These are phyloP conservation scores for Ilex paraguariensis DNA, from an alignment of 305 asterid species.

Conservation along the genomic window DNA sequence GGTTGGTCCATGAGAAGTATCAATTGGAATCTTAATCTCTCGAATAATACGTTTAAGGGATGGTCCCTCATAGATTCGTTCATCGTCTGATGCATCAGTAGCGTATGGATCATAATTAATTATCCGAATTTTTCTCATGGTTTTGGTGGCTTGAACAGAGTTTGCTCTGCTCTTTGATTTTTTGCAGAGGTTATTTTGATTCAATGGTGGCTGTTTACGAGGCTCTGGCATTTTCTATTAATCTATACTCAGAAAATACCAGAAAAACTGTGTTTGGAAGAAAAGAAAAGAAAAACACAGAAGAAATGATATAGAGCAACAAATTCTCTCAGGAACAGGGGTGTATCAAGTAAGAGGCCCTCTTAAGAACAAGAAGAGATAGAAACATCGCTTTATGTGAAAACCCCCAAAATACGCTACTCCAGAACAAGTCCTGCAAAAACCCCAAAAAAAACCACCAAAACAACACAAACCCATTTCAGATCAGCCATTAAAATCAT, in stretches of 20 bases:
- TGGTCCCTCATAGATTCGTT: constrained; percentile 20
- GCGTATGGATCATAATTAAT: constrained; percentile 70
- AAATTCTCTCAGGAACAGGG: background rate
- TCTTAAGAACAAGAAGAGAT: constrained; percentile 61
- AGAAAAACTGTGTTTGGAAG: constrained; percentile 26
- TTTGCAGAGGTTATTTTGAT: constrained; percentile 15
- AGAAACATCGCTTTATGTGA: constrained; percentile 67
- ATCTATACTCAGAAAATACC: constrained; percentile 24
- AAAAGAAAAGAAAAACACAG: constrained; percentile 7
- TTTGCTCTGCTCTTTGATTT: constrained; percentile 16
- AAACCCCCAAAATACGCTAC: constrained; percentile 85
- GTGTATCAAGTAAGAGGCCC: constrained; percentile 29
- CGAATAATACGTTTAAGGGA: constrained; percentile 40
- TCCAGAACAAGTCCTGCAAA: constrained; percentile 92
- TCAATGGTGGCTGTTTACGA: constrained; percentile 25
- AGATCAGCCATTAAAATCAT: constrained; percentile 32
- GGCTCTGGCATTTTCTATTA: constrained; percentile 32
- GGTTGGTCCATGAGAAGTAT: background rate
- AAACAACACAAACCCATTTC: constrained; percentile 13
- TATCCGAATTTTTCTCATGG: constrained; percentile 48
- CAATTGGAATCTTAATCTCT: constrained; percentile 33
- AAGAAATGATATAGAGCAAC: background rate
- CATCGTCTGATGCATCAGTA: constrained; percentile 86
- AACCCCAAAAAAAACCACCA: background rate
- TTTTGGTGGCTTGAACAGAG: constrained; percentile 13